A percentile compares a stretch with the other conserved stretches of the same genome.
phyloP scores from a whole-genome alignment of 2,329 filamentous ascomycete species.

The Hypoxylon sp. region DNA sequence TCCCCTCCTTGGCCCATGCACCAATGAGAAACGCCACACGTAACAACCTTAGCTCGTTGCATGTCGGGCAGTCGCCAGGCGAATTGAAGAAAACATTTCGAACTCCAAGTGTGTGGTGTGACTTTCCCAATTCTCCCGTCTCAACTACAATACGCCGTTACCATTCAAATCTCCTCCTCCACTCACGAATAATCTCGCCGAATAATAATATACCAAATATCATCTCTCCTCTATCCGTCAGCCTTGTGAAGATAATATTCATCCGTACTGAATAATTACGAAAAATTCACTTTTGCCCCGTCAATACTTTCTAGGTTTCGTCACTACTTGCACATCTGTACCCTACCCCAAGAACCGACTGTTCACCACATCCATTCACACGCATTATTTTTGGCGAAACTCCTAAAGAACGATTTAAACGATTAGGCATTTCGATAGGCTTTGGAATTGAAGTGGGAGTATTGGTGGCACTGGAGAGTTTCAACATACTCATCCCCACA shows the following conservation, averaged over 20 bases:
- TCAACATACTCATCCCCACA: conserved; percentile 43
- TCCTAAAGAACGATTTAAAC: neutral
- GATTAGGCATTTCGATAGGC: conserved; percentile 20
- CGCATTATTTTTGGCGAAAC: conserved; percentile 24
- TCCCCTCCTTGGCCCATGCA: conserved; percentile 9
- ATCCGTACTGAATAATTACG: conserved; percentile 18
- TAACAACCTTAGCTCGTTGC: conserved; percentile 31
- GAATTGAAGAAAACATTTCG: conserved; percentile 53
- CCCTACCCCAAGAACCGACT: conserved; percentile 9
- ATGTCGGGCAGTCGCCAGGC: conserved; percentile 34
- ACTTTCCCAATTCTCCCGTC: conserved; percentile 38
- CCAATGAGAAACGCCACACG: conserved; percentile 37
- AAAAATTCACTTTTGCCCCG: conserved; percentile 14
- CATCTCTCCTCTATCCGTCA: conserved; percentile 4
- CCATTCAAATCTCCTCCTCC: conserved; percentile 19
- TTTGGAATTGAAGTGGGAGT: conserved; percentile 27
- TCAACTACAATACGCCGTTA: conserved; percentile 16
- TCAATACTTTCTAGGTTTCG: conserved; percentile 16
- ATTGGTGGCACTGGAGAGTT: conserved; percentile 41
- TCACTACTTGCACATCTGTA: conserved; percentile 13
- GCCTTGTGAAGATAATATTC: conserved; percentile 21
- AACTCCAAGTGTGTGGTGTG: conserved; percentile 44
- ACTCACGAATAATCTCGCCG: conserved; percentile 6
- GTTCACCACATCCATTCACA: conserved; percentile 2
- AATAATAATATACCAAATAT: conserved; percentile 21